Base-by-base conservation (phyloP, 352 stramenopile species). In the Elongisporangium prolatum region DNA sequence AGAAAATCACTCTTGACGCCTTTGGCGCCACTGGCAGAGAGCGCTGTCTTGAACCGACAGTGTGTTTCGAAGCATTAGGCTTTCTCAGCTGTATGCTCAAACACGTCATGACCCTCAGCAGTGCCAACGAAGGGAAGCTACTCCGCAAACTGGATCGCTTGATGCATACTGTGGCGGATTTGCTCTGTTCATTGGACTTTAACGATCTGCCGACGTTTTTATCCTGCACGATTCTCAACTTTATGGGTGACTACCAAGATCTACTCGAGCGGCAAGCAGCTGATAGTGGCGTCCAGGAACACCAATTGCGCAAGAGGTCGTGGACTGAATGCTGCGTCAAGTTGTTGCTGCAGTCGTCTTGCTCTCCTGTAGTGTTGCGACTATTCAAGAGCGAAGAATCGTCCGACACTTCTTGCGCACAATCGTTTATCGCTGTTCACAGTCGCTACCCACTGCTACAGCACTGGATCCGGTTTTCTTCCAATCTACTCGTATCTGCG, bases 371-470 rank as follows among this genome's bases (percentile, higher is more conserved):
- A 9, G 75, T 71, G 14, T 49, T 84, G 22, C 47, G 53, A 17
- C 21, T 80, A 9, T 54, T 84, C 16, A 40, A 56, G 28, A 53
- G 13, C 18, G 52, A 34, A 5, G 49, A 69, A 14, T 13, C 40
- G 48, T 64, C 65, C 49, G 55, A 61, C 24, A 34, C 17, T 16
- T 24, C 74, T 38, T 70, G 64, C 48, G 54, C 73, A 17, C 57
- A 61, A 2, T 63, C 68, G 21, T 86, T 91, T 21, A 59, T 88
- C n/a, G 60, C 61, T 0, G 37, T 53, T 0, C 56, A 56, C 21
- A 76, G 68, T 52, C 24, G 34, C 21, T 88, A 84, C 21, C 71
- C 81, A 21, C 77, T 89, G 16, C 50, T 89, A 2, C 81, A 91
- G 55, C 68, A 80, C 47, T 91, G 79, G 79, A 54, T 89, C 18